Percentiles rank a stretch among this genome's conserved stretches.
Conservation (phyloP, 306 rosid genomes). For the Vicia sativa region DNA sequence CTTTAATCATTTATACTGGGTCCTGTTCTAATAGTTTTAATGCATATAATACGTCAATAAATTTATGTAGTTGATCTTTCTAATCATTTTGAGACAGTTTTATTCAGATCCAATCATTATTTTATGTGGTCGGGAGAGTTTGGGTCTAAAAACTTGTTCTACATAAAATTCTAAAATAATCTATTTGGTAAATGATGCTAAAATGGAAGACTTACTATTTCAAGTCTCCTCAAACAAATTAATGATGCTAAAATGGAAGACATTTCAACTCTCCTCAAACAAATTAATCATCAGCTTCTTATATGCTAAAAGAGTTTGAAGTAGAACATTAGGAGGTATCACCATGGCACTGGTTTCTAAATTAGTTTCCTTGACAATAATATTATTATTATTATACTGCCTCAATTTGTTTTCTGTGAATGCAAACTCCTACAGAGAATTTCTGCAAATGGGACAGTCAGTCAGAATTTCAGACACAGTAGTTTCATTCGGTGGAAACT, state of each 20-base stretch:
- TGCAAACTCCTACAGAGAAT: background rate
- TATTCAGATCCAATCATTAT: too few species aligned
- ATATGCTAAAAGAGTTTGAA: background rate
- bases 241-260: background rate
- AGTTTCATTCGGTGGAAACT: conserved; percentile 10
- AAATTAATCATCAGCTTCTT: background rate
- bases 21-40: too few species aligned
- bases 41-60: too few species aligned
- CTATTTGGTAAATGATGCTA: background rate
- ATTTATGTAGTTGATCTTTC: too few species aligned
- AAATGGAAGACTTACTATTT: conserved; percentile 1
- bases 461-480: conserved; percentile 1
- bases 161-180: background rate
- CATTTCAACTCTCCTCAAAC: background rate
- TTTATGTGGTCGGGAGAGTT: too few species aligned
- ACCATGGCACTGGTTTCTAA: background rate
- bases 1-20: too few species aligned
- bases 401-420: background rate
- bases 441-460: background rate
- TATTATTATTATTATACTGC: conserved; percentile 1
- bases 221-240: background rate
- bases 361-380: background rate
- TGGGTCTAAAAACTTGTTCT: background rate
- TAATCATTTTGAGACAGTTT: too few species aligned
- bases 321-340: background rate